Evolutionary conservation across 2,329 filamentous ascomycete genomes (phyloP), one percentile per base, ranked within the genome.

Genomic region (Curvularia sp.): DNA sequence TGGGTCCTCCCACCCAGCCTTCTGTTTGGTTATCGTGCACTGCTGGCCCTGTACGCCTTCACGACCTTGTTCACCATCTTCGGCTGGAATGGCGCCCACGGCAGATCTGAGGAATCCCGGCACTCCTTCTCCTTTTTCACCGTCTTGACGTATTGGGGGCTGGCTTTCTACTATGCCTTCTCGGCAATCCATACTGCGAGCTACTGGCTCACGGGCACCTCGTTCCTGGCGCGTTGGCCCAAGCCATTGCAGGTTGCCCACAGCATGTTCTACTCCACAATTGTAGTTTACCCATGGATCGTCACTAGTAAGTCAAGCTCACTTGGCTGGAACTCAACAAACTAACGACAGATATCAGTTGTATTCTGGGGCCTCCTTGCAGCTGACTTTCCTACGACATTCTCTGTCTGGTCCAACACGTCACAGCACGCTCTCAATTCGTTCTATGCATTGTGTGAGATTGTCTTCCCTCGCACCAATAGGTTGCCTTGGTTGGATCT

Each of bases 91-190:
- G 87, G 87, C 70, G 78, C 81, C n/a, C 82, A 86, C 72, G 73
- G 76, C 33, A 62, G 83, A 49, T 83, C 82, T 71, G 63, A 71
- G 33, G 71, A 69, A 1, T 69, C 70, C 10, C 79, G 81, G 52
- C 77, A 81, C 46, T 84, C 83, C 46, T 95, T 96, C 80, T 91
- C 88, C 68, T 96, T 87, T 82, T 96, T 96, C 81, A 96, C 92
- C 28, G 82, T 88, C 70, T 81, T 95, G 58, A 91, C 89, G 9
- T 95, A 89, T 82, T 95, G 90, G 90, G 91, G 91, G 1, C 79
- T 94, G 35, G 88, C 85, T 24, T 94, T 93, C 79, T 96, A 96
- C 82, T 89, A 89, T 74, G 81, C 88, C 56, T 80, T 88, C 69
- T 83, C 89, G 1, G 82, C 89, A 18, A 62, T 86, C 18, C 91